Conservation (phyloP, 495 filamentous ascomycete species). For the Amphirosellinia nigrospora region DNA sequence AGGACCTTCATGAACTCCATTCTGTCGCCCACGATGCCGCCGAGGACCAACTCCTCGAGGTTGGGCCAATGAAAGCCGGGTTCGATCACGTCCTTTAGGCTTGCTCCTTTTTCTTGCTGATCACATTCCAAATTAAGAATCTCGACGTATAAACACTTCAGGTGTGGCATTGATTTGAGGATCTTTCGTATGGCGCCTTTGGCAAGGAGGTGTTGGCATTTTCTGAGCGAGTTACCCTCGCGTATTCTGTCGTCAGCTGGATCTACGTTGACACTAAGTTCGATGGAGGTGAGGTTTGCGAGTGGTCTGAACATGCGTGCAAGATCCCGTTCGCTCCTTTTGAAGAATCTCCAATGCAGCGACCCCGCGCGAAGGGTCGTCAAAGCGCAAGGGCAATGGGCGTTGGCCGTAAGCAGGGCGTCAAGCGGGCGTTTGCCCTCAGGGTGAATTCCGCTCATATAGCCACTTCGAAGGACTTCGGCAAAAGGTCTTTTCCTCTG, state of each 20-base stretch:
- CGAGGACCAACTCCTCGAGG: slow-evolving; percentile 16
- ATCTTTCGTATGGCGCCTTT: slow-evolving; percentile 17
- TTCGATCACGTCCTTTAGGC: slow-evolving; percentile 19
- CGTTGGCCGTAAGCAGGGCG: slow-evolving; percentile 8
- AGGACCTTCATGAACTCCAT: slow-evolving; percentile 26
- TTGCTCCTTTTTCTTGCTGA: background rate
- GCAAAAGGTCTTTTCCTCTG: slow-evolving; percentile 6
- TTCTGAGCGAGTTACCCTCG: slow-evolving; percentile 12
- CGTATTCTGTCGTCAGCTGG: slow-evolving; percentile 12
- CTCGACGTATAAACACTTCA: slow-evolving; percentile 13
- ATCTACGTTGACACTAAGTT: slow-evolving; percentile 7
- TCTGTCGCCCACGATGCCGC: slow-evolving; percentile 16
- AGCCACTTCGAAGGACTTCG: background rate
- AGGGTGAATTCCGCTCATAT: background rate
- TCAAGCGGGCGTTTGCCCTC: slow-evolving; percentile 24
- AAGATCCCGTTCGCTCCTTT: slow-evolving; percentile 13
- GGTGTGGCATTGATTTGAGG: slow-evolving; percentile 15
- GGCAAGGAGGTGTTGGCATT: slow-evolving; percentile 4
- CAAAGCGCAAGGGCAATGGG: slow-evolving; percentile 7
- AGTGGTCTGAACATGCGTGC: slow-evolving; percentile 19
- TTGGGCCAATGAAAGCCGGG: slow-evolving; percentile 21
- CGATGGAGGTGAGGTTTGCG: slow-evolving; percentile 22
- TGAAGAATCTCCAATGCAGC: slow-evolving; percentile 21
- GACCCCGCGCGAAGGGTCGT: background rate
- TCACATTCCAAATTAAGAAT: background rate